Percentiles rank a stretch among this genome's conserved stretches.
These are phyloP conservation scores for Cyberlindnera euphorbiae DNA, from an alignment of 805 yeast genomes.

Conservation along the genomic window DNA sequence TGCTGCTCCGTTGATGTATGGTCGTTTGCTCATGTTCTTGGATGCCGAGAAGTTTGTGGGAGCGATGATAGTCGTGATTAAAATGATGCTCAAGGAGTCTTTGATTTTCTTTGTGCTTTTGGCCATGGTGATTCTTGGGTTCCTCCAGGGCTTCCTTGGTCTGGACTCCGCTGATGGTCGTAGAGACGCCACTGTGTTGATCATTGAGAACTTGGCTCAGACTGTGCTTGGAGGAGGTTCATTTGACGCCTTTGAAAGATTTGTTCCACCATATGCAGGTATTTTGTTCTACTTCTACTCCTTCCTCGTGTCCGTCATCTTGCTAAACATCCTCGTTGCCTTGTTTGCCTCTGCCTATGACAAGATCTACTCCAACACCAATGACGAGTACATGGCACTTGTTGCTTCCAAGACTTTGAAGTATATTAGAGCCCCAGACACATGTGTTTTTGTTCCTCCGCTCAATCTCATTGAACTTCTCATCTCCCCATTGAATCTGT, in stretches of 20 bases:
- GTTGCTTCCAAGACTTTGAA: slow-evolving; percentile 81
- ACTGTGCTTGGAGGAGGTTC: slow-evolving; percentile 75
- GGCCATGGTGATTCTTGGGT: slow-evolving; percentile 67
- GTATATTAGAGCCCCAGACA: slow-evolving; percentile 85
- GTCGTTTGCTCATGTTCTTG: slow-evolving; percentile 65
- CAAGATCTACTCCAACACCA: slow-evolving; percentile 74
- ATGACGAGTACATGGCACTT: slow-evolving; percentile 79
- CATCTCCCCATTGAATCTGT: slow-evolving; percentile 40
- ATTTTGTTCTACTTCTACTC: slow-evolving; percentile 72
- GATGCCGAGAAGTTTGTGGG: slow-evolving; percentile 84
- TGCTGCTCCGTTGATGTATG: slow-evolving; percentile 86
- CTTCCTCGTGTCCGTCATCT: slow-evolving; percentile 66
- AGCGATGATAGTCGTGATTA: slow-evolving; percentile 79
- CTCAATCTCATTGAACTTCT: slow-evolving; percentile 66
- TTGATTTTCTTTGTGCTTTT: slow-evolving; percentile 75
- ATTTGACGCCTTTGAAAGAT: slow-evolving; percentile 60
- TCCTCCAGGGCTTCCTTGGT: slow-evolving; percentile 82
- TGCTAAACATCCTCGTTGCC: slow-evolving; percentile 81
- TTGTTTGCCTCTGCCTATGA: slow-evolving; percentile 81
- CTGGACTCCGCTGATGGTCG: slow-evolving; percentile 85
- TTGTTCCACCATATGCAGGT: slow-evolving; percentile 85
- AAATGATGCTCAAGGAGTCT: slow-evolving; percentile 84
- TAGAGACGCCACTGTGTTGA: slow-evolving; percentile 63
- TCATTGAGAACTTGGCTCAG: slow-evolving; percentile 59
- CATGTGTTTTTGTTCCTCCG: slow-evolving; percentile 81